Evolutionary conservation across 106 monocot species (phyloP), one percentile per base, ranked within the genome.

Genomic region (Phalaenopsis equestris): DNA sequence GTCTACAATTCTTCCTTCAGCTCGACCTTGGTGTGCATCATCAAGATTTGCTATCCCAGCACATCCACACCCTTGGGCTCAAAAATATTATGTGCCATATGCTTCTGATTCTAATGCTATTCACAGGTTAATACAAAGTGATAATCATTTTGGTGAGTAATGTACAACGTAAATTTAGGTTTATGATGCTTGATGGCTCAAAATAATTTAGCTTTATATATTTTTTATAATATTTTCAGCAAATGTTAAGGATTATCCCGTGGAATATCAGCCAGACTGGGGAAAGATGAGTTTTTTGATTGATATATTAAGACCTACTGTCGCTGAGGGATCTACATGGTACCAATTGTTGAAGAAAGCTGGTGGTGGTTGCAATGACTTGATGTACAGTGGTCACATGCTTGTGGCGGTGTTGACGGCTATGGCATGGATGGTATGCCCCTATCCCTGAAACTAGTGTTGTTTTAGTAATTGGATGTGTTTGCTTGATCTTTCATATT

Each of bases 331-430:
- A 42, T 84, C 92, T 82, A 83, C 90, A 45, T 99, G 98, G 98
- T 93, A 91, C 72, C 89, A 90, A 42, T 84, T 99, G 68, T 65
- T 99, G 79, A 95, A 89, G 80, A 91, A 81, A 86, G 98, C 94
- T 37, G 82, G 95, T 68, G 98, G 98, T 23, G 98, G 98, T 10
- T 99, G 98, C 84, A 99, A 99, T 84, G 98, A 99, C 77, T 83
- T 99, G 73, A 84, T 95, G 52, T 99, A 99, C 61, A 99, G 98
- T 81, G 98, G 98, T 16, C 94, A 99, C 61, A 99, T 99, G 98
- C 82, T 99, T 77, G 94, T 99, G 80, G 89, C 98, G 24, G 98
- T 93, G 10, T 79, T 99, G 55, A 95, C 98, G 77, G 98, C 98
- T 24, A 95, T 99, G 98, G 98, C 98, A 78, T 99, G 98, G 98